These are phyloP conservation scores for Rheum nobile DNA, from an alignment of 148 eudicot genomes.

Conservation along the genomic window DNA sequence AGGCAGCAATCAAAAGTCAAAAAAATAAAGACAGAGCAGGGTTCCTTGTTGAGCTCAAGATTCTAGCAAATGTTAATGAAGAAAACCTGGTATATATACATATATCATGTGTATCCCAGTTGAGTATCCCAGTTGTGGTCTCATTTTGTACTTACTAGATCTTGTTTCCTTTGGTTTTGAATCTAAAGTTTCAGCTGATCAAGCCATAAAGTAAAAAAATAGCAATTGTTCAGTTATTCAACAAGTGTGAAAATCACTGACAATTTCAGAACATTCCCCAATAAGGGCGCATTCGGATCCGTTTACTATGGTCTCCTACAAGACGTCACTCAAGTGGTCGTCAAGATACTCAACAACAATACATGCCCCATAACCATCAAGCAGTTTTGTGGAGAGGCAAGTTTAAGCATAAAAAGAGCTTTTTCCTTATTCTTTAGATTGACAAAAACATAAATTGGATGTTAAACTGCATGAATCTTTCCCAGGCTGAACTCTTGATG, in stretches of 20 bases:
- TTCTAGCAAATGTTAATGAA: too few relatives aligned
- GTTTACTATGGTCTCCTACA: constrained; percentile 19
- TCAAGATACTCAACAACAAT: constrained; percentile 26
- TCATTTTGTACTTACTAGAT: too few relatives aligned
- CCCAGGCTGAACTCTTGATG: constrained; percentile 27
- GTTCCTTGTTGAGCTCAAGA: too few relatives aligned
- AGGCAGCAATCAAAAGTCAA: too few relatives aligned
- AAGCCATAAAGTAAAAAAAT: not conserved
- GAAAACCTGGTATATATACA: too few relatives aligned
- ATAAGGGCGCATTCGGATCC: constrained; percentile 10
- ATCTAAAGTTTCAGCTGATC: not conserved
- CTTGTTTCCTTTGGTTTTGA: not conserved
- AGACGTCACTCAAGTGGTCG: constrained; percentile 30
- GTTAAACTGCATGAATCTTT: too few relatives aligned
- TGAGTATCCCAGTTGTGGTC: too few relatives aligned
- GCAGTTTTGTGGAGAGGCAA: constrained; percentile 15
- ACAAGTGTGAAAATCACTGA: constrained; percentile 1
- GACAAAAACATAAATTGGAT: too few relatives aligned
- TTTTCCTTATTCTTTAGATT: too few relatives aligned
- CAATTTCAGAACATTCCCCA: not conserved
- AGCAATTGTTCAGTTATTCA: not conserved
- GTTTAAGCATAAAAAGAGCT: too few relatives aligned
- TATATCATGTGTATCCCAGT: too few relatives aligned
- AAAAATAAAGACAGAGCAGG: too few relatives aligned
- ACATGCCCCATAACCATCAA: constrained; percentile 33